Evolutionary conservation across 495 filamentous ascomycete species (phyloP), one percentile per base, ranked within the genome.

Genomic region (Penicillium lividum): DNA sequence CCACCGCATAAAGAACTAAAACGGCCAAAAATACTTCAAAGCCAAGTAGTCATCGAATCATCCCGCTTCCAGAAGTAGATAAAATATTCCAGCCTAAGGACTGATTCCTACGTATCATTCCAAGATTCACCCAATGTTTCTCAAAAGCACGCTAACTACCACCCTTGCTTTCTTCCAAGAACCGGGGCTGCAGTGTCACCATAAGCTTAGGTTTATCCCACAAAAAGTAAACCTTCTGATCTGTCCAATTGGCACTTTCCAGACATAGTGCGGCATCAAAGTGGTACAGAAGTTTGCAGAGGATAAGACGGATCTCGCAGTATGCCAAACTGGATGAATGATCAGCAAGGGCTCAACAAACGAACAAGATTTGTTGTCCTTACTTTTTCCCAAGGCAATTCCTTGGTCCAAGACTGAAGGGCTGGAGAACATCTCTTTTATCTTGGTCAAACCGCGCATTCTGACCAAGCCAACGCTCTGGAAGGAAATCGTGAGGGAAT

Each of bases 271-370:
- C 66, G 9, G 86, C 33, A 53, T 86, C 80, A 63, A 85, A 86
- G 44, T 74, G 64, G 70, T 70, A 84, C 7, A 86, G 57, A 5
- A 86, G 53, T 47, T 80, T 80, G 29, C 78, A 73, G 9, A 84
- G 56, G 8, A 82, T 75, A 3, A 86, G 66, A 3, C 81, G 71
- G 67, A 84, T 79, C 59, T 86, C 82, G n/a, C 73, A 76, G 58
- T 80, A 80, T 5, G 83, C 84, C 10, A 87, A 70, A 50, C 78
- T 81, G 33, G 6, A 16, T 13, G 18, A 2, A 57, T 5, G 27
- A 18, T 63, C 36, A 51, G 47, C 5, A 54, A 68, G 22, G 22
- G 22, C 22, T 22, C 22, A 22, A 22, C 1, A 22, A 22, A 22
- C 22, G 22, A 22, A 22, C 22, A 2, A 22, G 1, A 22, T 22